A percentile compares a stretch with the other conserved stretches of the same genome.
Conservation (phyloP, 2,329 filamentous ascomycete genomes). For the Macroventuria anomochaeta region DNA sequence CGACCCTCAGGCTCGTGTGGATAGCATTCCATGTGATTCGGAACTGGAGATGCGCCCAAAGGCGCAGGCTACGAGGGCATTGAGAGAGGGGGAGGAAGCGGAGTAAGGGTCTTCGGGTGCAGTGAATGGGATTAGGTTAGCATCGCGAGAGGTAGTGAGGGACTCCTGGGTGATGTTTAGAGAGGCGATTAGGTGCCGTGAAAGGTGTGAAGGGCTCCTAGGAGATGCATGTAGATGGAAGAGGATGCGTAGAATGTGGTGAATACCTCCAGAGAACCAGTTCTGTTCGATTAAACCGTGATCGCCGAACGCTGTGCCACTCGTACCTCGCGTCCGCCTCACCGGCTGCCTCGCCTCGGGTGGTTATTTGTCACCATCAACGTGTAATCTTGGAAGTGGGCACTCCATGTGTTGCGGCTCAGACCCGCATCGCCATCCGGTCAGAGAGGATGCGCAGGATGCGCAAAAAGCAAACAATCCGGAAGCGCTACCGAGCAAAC, state of each 20-base stretch:
- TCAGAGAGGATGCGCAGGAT: conserved; percentile 1
- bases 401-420: background rate
- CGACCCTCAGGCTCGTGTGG: background rate
- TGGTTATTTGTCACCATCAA: background rate
- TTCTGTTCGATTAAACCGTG: background rate
- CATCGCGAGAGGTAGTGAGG: too few relatives aligned
- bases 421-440: background rate
- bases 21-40: background rate
- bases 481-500: conserved; percentile 3
- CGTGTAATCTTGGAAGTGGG: background rate
- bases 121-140: too few relatives aligned
- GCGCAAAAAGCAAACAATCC: conserved; percentile 12
- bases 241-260: too few relatives aligned
- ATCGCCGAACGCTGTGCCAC: conserved; percentile 1
- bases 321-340: background rate
- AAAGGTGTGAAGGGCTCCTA: background rate
- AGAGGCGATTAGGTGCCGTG: background rate
- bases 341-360: conserved; percentile 1
- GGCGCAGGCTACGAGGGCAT: background rate
- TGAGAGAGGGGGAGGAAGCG: background rate
- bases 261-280: too few relatives aligned
- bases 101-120: too few relatives aligned
- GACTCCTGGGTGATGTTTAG: too few relatives aligned
- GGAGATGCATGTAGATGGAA: too few relatives aligned
- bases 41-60: background rate